A percentile compares a stretch with the other conserved stretches of the same genome.
phyloP scores from a whole-genome alignment of 2,329 filamentous ascomycete species.

The Fusarium buharicum region DNA sequence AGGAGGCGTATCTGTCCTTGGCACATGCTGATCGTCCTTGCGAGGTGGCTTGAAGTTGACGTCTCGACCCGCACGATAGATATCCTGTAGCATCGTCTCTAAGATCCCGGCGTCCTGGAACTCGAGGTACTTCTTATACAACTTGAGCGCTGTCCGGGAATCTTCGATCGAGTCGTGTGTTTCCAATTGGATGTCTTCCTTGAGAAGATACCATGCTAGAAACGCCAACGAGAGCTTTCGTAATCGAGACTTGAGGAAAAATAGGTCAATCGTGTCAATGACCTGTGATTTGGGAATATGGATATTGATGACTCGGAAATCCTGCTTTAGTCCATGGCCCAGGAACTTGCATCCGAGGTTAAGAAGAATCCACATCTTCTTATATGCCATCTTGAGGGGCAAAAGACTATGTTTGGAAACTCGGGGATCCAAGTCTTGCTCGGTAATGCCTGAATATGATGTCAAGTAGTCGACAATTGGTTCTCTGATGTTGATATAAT shows the following conservation, averaged over 20 bases:
- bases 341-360: conserved; percentile 95
- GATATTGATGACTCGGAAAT: conserved; percentile 98
- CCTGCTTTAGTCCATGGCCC: conserved; percentile 91
- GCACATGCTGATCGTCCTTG: conserved; percentile 57
- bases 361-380: conserved; percentile 95
- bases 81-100: conserved; percentile 84
- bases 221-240: conserved; percentile 93
- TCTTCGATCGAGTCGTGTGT: conserved; percentile 97
- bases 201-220: conserved; percentile 88
- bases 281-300: conserved; percentile 90
- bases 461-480: conserved; percentile 96
- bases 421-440: conserved; percentile 83
- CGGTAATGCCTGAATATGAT: conserved; percentile 89
- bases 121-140: conserved; percentile 91
- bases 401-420: conserved; percentile 85
- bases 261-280: conserved; percentile 93
- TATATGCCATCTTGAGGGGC: conserved; percentile 90
- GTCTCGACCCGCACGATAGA: conserved; percentile 70
- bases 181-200: conserved; percentile 92
- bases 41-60: conserved; percentile 63
- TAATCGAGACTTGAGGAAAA: conserved; percentile 81
- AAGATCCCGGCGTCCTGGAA: conserved; percentile 87
- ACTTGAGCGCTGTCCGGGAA: conserved; percentile 85
- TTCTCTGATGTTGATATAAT: conserved; percentile 93
- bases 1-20: conserved; percentile 66